Base-by-base conservation (phyloP, 2,329 filamentous ascomycete species). In the Amylocarpus encephaloides region DNA sequence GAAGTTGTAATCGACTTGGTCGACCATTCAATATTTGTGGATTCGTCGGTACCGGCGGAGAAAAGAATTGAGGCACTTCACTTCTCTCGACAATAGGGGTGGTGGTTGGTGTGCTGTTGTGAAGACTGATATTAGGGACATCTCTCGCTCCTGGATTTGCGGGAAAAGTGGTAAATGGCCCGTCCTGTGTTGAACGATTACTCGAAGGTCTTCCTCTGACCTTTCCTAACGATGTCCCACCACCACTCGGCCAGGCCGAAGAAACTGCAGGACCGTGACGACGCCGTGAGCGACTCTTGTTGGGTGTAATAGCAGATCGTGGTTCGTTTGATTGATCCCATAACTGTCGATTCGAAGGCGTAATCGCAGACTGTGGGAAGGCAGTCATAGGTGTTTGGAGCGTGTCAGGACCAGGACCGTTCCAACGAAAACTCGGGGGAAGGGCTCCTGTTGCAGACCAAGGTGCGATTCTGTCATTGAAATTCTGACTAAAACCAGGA, bases 221-320 rank as follows among this genome's bases (percentile, higher is more conserved):
- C 66, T 91, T 94, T 1, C 85, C 83, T 4, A 76, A 79, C 1
- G 79, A 71, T 11, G 81, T 74, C 35, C 76, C 73, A 13, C 79
- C 79, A 51, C 77, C 80, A 55, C 81, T 81, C 49, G 85, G 82
- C 91, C 91, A 96, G 1, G 91, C 91, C 9, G 90, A 95, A 1
- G 90, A 95, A 0, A 95, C 88, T 6, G 88, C 89, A 0, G 89
- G 86, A 0, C 90, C 90, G 65, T 94, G 86, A 3, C 88, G 79
- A 49, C 84, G 75, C 48, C 78, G 68, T 5, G 73, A 67, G 51
- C 78, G 74, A 2, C 70, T 68, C 55, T 75, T 83, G 46, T 78
- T 80, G 1, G 85, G 82, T 3, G 84, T 86, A n/a, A 87, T 73
- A 3, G 87, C 86, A 1, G 88, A 90, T 43, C 77, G 82, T 9